Evolutionary conservation across 2,329 filamentous ascomycete genomes (phyloP).

Genomic region (Neonectria sp.): DNA sequence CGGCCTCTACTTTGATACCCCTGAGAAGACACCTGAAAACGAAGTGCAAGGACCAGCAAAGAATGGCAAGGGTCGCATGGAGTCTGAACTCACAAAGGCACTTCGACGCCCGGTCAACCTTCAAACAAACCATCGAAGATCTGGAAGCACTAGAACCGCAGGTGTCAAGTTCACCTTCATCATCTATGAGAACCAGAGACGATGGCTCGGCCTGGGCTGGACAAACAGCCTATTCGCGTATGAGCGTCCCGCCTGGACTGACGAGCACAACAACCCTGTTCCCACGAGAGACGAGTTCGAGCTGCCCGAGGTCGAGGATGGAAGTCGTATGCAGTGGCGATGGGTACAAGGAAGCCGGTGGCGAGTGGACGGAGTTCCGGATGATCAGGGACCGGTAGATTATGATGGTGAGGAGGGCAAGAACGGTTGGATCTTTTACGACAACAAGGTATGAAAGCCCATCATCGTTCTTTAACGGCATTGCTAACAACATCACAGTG

Average conservation of each 20-base stretch:
- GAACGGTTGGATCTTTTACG: slow-evolving; percentile 96
- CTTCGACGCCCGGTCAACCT: slow-evolving; percentile 50
- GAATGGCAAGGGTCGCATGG: slow-evolving; percentile 41
- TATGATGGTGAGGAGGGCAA: slow-evolving; percentile 73
- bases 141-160: slow-evolving; percentile 70
- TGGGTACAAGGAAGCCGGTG: slow-evolving; percentile 92
- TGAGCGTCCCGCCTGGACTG: slow-evolving; percentile 92
- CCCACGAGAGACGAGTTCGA: slow-evolving; percentile 80
- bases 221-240: slow-evolving; percentile 92
- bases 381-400: slow-evolving; percentile 61
- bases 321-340: slow-evolving; percentile 71
- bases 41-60: slow-evolving; percentile 46
- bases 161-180: slow-evolving; percentile 97
- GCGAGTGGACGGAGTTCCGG: slow-evolving; percentile 83
- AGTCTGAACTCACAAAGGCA: slow-evolving; percentile 65
- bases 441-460: slow-evolving; percentile 81
- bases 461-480: no score
- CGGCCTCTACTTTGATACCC: slow-evolving; percentile 80
- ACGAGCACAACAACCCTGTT: slow-evolving; percentile 90
- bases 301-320: slow-evolving; percentile 73
- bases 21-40: slow-evolving; percentile 52
- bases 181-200: slow-evolving; percentile 94
- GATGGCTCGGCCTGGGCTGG: slow-evolving; percentile 97
- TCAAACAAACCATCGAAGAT: slow-evolving; percentile 46
- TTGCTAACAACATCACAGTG: slow-evolving; percentile 70